phyloP scores from a whole-genome alignment of 805 yeast genomes.

The Starmerella etchellsii region DNA sequence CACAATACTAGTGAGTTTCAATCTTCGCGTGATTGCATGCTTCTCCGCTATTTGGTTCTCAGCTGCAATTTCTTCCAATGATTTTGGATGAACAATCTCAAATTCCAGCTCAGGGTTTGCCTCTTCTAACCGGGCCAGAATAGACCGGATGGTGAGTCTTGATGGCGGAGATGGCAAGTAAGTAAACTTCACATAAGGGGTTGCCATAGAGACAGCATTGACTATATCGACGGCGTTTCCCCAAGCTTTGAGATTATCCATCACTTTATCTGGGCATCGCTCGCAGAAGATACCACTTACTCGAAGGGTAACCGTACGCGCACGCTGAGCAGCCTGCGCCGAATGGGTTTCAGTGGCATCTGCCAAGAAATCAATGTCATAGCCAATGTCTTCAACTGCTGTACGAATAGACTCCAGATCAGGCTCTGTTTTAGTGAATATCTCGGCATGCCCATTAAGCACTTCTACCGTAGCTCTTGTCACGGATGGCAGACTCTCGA shows the following conservation, averaged over 20 bases:
- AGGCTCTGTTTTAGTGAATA: constrained; percentile 34
- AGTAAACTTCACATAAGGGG: constrained; percentile 51
- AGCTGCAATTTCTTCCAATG: constrained; percentile 56
- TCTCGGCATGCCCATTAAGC: constrained; percentile 51
- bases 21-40: constrained; percentile 37
- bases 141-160: constrained; percentile 41
- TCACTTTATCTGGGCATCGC: constrained; percentile 51
- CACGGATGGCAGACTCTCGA: constrained; percentile 38
- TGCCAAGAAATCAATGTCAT: constrained; percentile 39
- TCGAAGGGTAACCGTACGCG: constrained; percentile 45
- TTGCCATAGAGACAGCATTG: constrained; percentile 40
- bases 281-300: constrained; percentile 59
- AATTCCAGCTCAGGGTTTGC: constrained; percentile 39
- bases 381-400: constrained; percentile 54
- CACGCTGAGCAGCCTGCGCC: constrained; percentile 35
- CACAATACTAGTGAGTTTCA: constrained; percentile 33
- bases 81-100: constrained; percentile 39
- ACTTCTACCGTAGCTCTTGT: constrained; percentile 42
- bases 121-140: constrained; percentile 38
- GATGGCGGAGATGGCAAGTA: constrained; percentile 47
- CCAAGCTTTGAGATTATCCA: constrained; percentile 35
- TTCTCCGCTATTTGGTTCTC: constrained; percentile 21
- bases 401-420: constrained; percentile 35
- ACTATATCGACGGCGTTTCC: constrained; percentile 48
- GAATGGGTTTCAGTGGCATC: constrained; percentile 32